These are phyloP conservation scores for Epichloe typhina DNA, from an alignment of 2,329 filamentous ascomycete genomes.

Conservation along the genomic window DNA sequence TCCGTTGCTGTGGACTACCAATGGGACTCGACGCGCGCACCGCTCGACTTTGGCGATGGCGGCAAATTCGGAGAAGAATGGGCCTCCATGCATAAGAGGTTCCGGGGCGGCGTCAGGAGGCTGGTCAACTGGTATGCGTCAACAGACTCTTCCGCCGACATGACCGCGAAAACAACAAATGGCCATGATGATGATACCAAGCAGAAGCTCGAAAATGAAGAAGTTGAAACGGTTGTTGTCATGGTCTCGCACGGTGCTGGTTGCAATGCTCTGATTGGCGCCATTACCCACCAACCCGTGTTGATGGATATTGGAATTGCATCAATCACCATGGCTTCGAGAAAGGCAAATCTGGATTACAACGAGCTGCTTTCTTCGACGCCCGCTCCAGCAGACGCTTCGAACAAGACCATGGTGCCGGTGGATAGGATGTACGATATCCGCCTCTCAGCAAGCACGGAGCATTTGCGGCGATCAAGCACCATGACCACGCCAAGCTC, in stretches of 20 bases:
- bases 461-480: slow-evolving; percentile 45
- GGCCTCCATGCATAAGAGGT: slow-evolving; percentile 87
- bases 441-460: slow-evolving; percentile 58
- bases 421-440: slow-evolving; percentile 58
- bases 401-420: slow-evolving; percentile 22
- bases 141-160: slow-evolving; percentile 36
- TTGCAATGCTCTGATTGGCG: slow-evolving; percentile 88
- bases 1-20: slow-evolving; percentile 83
- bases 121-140: slow-evolving; percentile 74
- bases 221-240: slow-evolving; percentile 68
- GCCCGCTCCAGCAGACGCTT: slow-evolving; percentile 10
- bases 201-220: slow-evolving; percentile 39
- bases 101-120: slow-evolving; percentile 63
- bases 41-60: slow-evolving; percentile 74
- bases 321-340: slow-evolving; percentile 77
- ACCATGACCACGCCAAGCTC: slow-evolving; percentile 23
- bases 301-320: slow-evolving; percentile 82
- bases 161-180: slow-evolving; percentile 29
- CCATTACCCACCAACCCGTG: slow-evolving; percentile 81
- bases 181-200: slow-evolving; percentile 12
- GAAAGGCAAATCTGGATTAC: slow-evolving; percentile 35
- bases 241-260: slow-evolving; percentile 91
- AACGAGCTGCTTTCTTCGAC: slow-evolving; percentile 19
- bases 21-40: slow-evolving; percentile 81
- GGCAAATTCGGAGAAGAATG: slow-evolving; percentile 88